Evolutionary conservation across 208 protist species (phyloP).

Genomic region (Plasmodiophora brassicae): DNA sequence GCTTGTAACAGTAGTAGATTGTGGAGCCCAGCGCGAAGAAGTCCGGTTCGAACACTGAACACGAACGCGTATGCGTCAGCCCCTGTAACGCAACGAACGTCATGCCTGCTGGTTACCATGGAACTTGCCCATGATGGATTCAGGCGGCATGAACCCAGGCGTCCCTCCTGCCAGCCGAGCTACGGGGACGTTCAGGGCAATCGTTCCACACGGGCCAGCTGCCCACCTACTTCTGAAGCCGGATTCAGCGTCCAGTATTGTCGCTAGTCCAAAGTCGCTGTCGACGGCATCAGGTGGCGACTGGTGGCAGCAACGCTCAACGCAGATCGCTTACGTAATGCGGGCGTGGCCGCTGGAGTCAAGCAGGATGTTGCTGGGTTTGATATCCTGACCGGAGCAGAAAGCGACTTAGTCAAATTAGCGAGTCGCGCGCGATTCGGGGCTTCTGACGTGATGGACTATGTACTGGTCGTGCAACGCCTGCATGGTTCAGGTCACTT

Average conservation of each 20-base stretch:
- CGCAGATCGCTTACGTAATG: too few species aligned
- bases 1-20: neutral
- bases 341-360: neutral
- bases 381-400: neutral
- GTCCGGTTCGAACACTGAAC: conserved; percentile 18
- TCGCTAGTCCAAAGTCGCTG: conserved; percentile 5
- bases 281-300: too few species aligned
- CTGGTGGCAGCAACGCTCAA: too few species aligned
- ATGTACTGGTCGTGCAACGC: neutral
- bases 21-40: conserved; percentile 11
- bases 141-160: neutral
- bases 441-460: conserved; percentile 1
- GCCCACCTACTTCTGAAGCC: neutral
- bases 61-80: too few species aligned
- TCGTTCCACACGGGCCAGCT: neutral
- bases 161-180: neutral
- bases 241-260: neutral
- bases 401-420: neutral
- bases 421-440: too few species aligned
- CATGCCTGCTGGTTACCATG: too few species aligned
- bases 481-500: too few species aligned
- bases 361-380: neutral
- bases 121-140: neutral
- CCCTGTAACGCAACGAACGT: too few species aligned
- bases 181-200: neutral